These are phyloP conservation scores for Schrenkiella parvula DNA, from an alignment of 345 rosid species.

Conservation along the genomic window DNA sequence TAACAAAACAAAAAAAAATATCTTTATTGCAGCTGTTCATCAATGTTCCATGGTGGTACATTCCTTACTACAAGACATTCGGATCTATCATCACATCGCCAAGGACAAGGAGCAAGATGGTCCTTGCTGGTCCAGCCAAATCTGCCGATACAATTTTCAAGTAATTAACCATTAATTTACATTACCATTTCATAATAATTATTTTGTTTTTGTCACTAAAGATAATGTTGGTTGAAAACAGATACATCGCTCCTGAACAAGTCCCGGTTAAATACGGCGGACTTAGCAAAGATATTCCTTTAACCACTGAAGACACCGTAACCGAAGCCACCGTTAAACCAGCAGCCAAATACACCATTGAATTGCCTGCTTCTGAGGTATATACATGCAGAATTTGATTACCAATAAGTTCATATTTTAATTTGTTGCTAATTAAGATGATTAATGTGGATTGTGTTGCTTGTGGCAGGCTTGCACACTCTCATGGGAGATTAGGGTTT, in stretches of 20 bases:
- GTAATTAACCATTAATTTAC: slow-evolving; percentile 27
- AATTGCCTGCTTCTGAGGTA: slow-evolving; percentile 71
- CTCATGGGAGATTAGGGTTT: slow-evolving; percentile 74
- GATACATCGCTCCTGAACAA: slow-evolving; percentile 65
- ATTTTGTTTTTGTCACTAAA: neutral
- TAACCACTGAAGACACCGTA: slow-evolving; percentile 43
- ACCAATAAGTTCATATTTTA: neutral
- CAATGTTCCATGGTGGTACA: slow-evolving; percentile 99
- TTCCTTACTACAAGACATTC: slow-evolving; percentile 71
- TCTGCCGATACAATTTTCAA: slow-evolving; percentile 80
- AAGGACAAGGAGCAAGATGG: slow-evolving; percentile 93
- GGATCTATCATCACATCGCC: slow-evolving; percentile 77
- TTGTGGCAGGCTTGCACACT: slow-evolving; percentile 44
- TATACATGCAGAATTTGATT: neutral
- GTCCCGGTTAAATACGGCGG: slow-evolving; percentile 70
- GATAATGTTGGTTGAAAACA: slow-evolving; percentile 20
- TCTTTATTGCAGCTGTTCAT: slow-evolving; percentile 82
- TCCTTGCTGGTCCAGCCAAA: slow-evolving; percentile 75
- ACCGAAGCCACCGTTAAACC: slow-evolving; percentile 63
- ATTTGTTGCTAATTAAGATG: neutral
- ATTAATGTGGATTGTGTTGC: slow-evolving; percentile 3
- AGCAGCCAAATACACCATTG: slow-evolving; percentile 54
- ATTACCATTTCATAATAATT: neutral
- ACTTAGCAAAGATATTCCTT: slow-evolving; percentile 49
- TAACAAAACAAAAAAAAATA: too few species aligned